A percentile compares a stretch with the other conserved stretches of the same genome.
These are phyloP conservation scores for Backusella luteola DNA, from an alignment of 192 early-diverging fungal species.

Conservation along the genomic window DNA sequence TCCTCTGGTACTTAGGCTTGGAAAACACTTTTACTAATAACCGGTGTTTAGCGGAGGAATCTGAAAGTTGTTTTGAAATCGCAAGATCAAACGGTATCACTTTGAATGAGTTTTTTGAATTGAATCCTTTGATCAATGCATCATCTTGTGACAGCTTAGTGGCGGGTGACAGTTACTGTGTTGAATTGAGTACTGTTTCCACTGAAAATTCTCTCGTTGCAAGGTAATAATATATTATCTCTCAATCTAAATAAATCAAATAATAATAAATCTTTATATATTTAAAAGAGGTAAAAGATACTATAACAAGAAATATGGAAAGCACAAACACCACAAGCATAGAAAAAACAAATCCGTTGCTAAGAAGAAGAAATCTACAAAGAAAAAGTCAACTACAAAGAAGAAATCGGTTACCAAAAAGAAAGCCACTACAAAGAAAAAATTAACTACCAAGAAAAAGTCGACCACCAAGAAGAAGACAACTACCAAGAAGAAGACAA, in stretches of 20 bases:
- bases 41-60: neutral
- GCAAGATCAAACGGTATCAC: conserved; percentile 15
- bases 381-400: neutral
- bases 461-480: neutral
- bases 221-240: neutral
- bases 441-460: neutral
- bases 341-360: neutral
- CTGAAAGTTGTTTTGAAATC: conserved; percentile 12
- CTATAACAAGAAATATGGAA: neutral
- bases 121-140: conserved; percentile 1
- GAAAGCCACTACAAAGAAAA: neutral
- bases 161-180: neutral
- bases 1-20: too few species aligned
- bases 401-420: neutral
- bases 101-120: conserved; percentile 10
- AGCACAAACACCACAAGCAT: neutral
- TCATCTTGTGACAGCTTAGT: neutral
- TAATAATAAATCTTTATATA: neutral
- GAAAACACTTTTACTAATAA: too few species aligned
- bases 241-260: neutral
- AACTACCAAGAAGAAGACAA: neutral
- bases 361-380: too few species aligned
- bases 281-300: neutral
- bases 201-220: neutral
- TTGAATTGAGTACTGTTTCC: neutral